These are phyloP conservation scores for Microcyclospora tardicrescens DNA, from an alignment of 2,329 filamentous ascomycete species.

Conservation along the genomic window DNA sequence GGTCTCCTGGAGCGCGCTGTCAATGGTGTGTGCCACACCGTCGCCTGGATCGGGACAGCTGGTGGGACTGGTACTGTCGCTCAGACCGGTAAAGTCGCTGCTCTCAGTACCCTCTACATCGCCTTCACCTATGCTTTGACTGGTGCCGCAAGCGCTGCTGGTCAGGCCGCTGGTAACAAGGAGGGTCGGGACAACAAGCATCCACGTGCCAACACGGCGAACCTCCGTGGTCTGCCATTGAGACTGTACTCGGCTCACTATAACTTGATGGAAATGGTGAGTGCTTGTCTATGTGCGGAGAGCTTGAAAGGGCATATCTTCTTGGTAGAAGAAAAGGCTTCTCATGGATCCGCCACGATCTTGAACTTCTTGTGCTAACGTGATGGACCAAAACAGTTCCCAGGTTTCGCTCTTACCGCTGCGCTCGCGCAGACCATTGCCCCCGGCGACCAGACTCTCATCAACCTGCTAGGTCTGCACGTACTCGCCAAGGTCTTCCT, in stretches of 20 bases:
- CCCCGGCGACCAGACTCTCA: constrained; percentile 15
- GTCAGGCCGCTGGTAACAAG: constrained; percentile 10
- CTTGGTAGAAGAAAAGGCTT: no score
- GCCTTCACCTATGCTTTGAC: constrained; percentile 17
- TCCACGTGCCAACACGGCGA: constrained; percentile 11
- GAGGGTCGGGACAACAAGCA: constrained; percentile 17
- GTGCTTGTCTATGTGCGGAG: not conserved
- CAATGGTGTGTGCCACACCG: constrained; percentile 12
- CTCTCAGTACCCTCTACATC: constrained; percentile 16
- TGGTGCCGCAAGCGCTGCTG: constrained; percentile 16
- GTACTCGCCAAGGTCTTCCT: constrained; percentile 18
- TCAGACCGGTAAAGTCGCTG: constrained; percentile 17
- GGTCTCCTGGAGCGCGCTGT: constrained; percentile 16
- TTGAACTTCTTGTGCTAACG: not conserved
- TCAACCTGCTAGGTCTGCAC: constrained; percentile 20
- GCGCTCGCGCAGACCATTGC: constrained; percentile 18
- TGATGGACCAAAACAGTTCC: constrained; percentile 8
- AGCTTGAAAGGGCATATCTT: no score
- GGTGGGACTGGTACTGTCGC: constrained; percentile 8
- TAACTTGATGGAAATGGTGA: constrained; percentile 14
- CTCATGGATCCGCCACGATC: no score
- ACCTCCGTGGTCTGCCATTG: constrained; percentile 15
- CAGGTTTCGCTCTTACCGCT: constrained; percentile 15
- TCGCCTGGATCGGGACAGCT: constrained; percentile 14
- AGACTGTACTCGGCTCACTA: constrained; percentile 16